Evolutionary conservation across 306 rosid genomes (phyloP), one percentile per base, ranked within the genome.

Genomic region (Geum urbanum): DNA sequence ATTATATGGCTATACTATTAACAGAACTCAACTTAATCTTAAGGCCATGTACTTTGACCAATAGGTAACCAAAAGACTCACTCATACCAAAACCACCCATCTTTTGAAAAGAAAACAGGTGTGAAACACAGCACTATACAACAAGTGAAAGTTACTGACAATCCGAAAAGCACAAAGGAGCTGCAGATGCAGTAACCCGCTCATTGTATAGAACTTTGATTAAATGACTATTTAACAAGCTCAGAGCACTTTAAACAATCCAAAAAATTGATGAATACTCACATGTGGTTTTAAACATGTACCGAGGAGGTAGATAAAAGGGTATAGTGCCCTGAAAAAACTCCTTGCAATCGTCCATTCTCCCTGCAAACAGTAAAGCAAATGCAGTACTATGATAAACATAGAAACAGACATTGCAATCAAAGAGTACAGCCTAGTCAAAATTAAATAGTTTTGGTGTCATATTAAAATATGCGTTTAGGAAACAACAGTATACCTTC

Each of bases 261-360:
- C 19, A 59, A 20, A 41, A 71, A 9, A 67, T 22, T 39, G 51
- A 49, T 58, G 41, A 55, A 66, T 69, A 84, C 98, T 88, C 75
- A 90, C 97, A 83, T 94, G 83, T 62, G 98, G 95, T 86, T 94
- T 94, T 78, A 87, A 40, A 78, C 86, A 94, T 74, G 98, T 88
- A 82, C 95, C 97, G 7, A 94, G 70, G 39, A 86, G 54, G 85
- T 94, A 94, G 20, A 88, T 72, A 75, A 88, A 94, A 70, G 84
- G 71, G 77, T 94, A 94, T 61, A 65, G 4, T 7, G 86, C 74
- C 52, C 87, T 80, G 59, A 78, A 87, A 87, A 80, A 91, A 85
- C 40, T 83, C 83, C 72, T 94, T 90, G 66, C 92, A 85, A 9
- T 81, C 87, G n/a, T 87, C 97, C 44, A 85, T 56, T 54, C 81